These are phyloP conservation scores for Cyphellophora attinorum DNA, from an alignment of 2,329 filamentous ascomycete genomes.

Conservation along the genomic window DNA sequence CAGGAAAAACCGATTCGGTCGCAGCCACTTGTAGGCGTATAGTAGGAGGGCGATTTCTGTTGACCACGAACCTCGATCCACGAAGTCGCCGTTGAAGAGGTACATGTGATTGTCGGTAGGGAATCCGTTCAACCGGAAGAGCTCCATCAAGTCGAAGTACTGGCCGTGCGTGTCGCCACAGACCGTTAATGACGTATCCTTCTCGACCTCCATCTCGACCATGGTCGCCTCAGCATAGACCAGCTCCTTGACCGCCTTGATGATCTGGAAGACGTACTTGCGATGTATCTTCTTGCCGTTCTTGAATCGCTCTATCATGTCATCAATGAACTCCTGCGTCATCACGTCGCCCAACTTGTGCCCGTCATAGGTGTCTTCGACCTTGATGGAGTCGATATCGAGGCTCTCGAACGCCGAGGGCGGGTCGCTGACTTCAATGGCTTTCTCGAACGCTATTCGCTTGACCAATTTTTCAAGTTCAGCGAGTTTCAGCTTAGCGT, in stretches of 20 bases:
- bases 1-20: conserved; percentile 79
- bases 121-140: conserved; percentile 83
- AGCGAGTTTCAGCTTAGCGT: conserved; percentile 79
- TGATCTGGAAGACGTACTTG: conserved; percentile 97
- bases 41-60: conserved; percentile 90
- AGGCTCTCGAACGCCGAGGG: conserved; percentile 86
- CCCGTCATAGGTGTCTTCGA: conserved; percentile 82
- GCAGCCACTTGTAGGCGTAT: conserved; percentile 95
- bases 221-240: conserved; percentile 91
- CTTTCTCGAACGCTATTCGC: conserved; percentile 83
- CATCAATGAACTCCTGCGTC: conserved; percentile 93
- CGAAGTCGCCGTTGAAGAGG: conserved; percentile 97
- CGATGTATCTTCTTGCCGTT: conserved; percentile 86
- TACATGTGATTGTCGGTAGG: conserved; percentile 84
- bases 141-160: conserved; percentile 94
- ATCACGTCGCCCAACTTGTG: conserved; percentile 68
- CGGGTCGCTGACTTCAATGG: conserved; percentile 86
- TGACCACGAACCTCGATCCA: conserved; percentile 95
- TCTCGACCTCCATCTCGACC: conserved; percentile 79
- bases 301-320: conserved; percentile 96
- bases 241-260: conserved; percentile 79
- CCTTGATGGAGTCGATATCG: conserved; percentile 72
- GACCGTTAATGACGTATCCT: conserved; percentile 75
- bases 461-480: conserved; percentile 95
- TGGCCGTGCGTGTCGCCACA: conserved; percentile 98